Evolutionary conservation across 176 grass and related monocot genomes (phyloP).

Genomic region (Elaeis guineensis): DNA sequence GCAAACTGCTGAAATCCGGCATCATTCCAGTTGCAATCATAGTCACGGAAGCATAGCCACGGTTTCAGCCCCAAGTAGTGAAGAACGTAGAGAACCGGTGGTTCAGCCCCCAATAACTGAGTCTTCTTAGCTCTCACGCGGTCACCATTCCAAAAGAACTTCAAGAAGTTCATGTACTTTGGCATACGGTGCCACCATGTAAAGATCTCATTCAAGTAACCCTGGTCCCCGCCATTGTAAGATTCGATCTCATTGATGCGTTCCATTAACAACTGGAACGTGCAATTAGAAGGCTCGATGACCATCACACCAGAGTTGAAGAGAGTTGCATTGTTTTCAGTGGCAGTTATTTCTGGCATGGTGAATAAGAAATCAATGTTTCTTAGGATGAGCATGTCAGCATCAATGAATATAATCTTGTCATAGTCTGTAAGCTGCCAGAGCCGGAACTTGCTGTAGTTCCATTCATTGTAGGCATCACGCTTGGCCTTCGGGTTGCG

Average conservation of each 20-base stretch:
- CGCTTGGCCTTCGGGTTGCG: conserved; percentile 24
- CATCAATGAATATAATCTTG: conserved; percentile 48
- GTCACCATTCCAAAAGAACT: conserved; percentile 36
- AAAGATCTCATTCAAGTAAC: conserved; percentile 48
- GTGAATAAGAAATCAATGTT: conserved; percentile 34
- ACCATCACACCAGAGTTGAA: conserved; percentile 47
- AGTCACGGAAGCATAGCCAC: conserved; percentile 37
- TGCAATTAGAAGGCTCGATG: conserved; percentile 41
- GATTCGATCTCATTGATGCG: conserved; percentile 44
- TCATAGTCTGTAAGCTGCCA: conserved; percentile 36
- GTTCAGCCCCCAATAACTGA: conserved; percentile 17
- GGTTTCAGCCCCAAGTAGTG: conserved; percentile 31
- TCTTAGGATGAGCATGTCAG: conserved; percentile 31
- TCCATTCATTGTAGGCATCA: conserved; percentile 37
- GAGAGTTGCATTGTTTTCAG: conserved; percentile 23
- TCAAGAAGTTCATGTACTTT: conserved; percentile 33
- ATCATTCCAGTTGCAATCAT: conserved; percentile 37
- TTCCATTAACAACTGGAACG: conserved; percentile 31
- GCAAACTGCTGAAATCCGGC: conserved; percentile 17
- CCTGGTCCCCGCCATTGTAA: conserved; percentile 43
- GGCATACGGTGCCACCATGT: conserved; percentile 40
- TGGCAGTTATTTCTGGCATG: conserved; percentile 34
- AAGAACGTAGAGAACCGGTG: conserved; percentile 14
- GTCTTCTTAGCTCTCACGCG: conserved; percentile 19
- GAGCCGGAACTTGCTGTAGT: conserved; percentile 46